These are phyloP conservation scores for Agapanthus africanus DNA, from an alignment of 106 monocot genomes.

Conservation along the genomic window DNA sequence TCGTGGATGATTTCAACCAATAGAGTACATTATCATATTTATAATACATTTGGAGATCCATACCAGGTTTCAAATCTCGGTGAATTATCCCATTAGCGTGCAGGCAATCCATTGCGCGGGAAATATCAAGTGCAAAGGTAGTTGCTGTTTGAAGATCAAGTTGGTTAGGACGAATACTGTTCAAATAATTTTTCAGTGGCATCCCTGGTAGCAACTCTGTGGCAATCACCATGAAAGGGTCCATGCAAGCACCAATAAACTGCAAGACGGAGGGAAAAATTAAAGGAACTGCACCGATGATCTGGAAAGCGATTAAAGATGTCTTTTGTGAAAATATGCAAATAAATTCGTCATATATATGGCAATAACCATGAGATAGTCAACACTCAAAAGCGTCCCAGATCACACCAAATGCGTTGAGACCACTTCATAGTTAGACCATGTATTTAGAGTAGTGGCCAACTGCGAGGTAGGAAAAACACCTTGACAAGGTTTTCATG, in stretches of 20 bases:
- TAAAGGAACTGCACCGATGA: too few relatives aligned
- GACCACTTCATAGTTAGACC: too few relatives aligned
- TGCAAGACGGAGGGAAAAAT: conserved; percentile 26
- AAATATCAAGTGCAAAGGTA: conserved; percentile 84
- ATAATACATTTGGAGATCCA: background rate
- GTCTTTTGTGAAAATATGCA: too few relatives aligned
- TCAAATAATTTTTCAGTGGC: conserved; percentile 82
- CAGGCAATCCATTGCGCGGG: conserved; percentile 88
- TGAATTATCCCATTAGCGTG: conserved; percentile 99
- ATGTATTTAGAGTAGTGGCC: too few relatives aligned
- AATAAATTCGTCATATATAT: too few relatives aligned
- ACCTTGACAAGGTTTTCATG: conserved; percentile 98
- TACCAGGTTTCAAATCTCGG: conserved; percentile 97
- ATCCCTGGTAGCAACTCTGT: conserved; percentile 83
- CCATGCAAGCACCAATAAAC: conserved; percentile 99
- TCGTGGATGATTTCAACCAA: background rate
- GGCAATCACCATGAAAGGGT: conserved; percentile 92
- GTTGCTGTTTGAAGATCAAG: conserved; percentile 53
- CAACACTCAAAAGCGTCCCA: too few relatives aligned
- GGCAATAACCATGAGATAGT: too few relatives aligned
- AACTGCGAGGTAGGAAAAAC: conserved; percentile 14
- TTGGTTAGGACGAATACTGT: conserved; percentile 49
- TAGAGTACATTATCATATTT: background rate
- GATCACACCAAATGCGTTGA: too few relatives aligned
- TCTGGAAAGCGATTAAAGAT: too few relatives aligned